Base-by-base conservation (phyloP, 345 rosid genomes). In the Camelina neglecta region DNA sequence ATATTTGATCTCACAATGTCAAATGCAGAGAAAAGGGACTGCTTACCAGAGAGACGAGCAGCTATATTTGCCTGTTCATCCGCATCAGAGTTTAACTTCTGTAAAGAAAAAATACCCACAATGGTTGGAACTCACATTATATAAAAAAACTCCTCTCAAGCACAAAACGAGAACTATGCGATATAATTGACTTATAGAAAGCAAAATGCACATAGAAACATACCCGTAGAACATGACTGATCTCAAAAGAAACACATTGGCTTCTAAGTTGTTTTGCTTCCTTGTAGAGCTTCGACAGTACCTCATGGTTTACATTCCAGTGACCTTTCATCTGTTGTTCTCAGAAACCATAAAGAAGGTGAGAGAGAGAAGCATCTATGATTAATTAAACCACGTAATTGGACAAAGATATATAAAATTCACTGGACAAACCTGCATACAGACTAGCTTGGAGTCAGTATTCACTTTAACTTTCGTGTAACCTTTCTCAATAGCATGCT, bases 361-460 rank as follows among this genome's bases (percentile, higher is more conserved):
- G 36, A 76, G 45, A 33, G 39, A 18, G 12, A 41, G 53, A 60
- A 31, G 7, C 42, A 4, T 36, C 20, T 1, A 36, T 42, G 58
- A 20, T 10, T 60, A 21, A 36, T 2, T 33, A 20, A 20, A 48
- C 5, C 18, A 41, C 35, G n/a, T 29, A 59, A 11, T 2, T 73
- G 65, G 20, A 66, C 20, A 63, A 4, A 53, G 53, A 11, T 50
- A 24, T 35, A 53, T 2, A 56, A 1, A 6, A 69, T 57, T 35
- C 2, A 71, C 38, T 26, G 51, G 51, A 57, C 84, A 7, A 79
- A 95, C 99, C 99, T 90, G 99, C 84, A 83, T 80, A 72, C 93
- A 89, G 29, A 95, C 92, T 2, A 95, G 91, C 77, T 89, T 92
- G 75, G 99, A 95, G 84, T 95, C 97, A 13, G 97, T 97, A 77